phyloP scores from a whole-genome alignment of 768 basidiomycete genomes.

The Agaricus sinodeliciosus region DNA sequence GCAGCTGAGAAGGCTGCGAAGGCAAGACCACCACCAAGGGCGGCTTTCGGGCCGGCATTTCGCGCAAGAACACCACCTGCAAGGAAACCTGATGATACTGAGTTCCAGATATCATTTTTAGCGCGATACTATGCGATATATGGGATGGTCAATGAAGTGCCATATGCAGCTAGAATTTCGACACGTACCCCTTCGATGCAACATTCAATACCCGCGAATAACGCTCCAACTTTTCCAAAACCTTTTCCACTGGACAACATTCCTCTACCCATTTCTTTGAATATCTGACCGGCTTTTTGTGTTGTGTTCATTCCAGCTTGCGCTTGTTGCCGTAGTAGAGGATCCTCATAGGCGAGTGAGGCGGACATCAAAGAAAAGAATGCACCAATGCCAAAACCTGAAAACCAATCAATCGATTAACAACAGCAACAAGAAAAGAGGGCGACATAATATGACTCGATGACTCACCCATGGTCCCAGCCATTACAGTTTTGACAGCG shows the following conservation, averaged over 20 bases:
- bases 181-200: slow-evolving; percentile 84
- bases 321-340: slow-evolving; percentile 62
- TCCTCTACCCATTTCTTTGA: slow-evolving; percentile 90
- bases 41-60: slow-evolving; percentile 81
- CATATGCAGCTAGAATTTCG: not conserved
- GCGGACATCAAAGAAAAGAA: slow-evolving; percentile 97
- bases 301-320: slow-evolving; percentile 50
- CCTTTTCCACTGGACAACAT: slow-evolving; percentile 90
- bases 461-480: slow-evolving; percentile 74
- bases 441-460: not conserved
- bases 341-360: slow-evolving; percentile 94
- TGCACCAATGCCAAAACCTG: slow-evolving; percentile 88
- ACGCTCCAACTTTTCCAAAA: slow-evolving; percentile 89
- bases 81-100: slow-evolving; percentile 80
- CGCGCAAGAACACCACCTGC: slow-evolving; percentile 86
- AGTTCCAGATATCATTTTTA: slow-evolving; percentile 92
- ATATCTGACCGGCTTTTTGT: slow-evolving; percentile 79
- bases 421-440: not conserved
- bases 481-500: slow-evolving; percentile 71
- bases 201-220: slow-evolving; percentile 95
- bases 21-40: slow-evolving; percentile 80
- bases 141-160: not conserved
- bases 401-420: slow-evolving; percentile 1
- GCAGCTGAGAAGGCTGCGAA: slow-evolving; percentile 92
- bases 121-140: slow-evolving; percentile 74